Percentiles rank a stretch among this genome's conserved stretches.
phyloP scores from a whole-genome alignment of 257 asterid genomes.

The Fraxinus quadrangulata region DNA sequence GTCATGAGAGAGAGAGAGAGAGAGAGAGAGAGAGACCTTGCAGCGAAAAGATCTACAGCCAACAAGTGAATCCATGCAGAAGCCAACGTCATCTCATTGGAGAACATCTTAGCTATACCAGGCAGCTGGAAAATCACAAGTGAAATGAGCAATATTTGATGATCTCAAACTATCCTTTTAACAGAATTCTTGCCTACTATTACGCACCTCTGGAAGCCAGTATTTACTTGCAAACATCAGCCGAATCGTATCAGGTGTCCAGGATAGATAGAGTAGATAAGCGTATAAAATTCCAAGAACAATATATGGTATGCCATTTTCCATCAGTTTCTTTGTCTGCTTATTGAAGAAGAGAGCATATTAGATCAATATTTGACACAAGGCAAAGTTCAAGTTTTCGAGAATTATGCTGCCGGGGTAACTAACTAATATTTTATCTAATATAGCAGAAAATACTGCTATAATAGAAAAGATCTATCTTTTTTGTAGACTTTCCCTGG shows the following conservation, averaged over 20 bases:
- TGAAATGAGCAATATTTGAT: not conserved
- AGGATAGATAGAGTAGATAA: conserved; percentile 66
- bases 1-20: not conserved
- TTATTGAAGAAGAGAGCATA: not conserved
- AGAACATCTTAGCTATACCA: conserved; percentile 87
- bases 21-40: conserved; percentile 51
- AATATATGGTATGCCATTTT: conserved; percentile 61
- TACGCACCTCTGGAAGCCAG: conserved; percentile 92
- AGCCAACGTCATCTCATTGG: conserved; percentile 79
- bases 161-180: not conserved
- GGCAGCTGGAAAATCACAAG: conserved; percentile 45
- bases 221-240: conserved; percentile 73
- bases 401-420: not conserved
- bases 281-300: conserved; percentile 69
- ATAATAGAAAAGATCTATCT: too few relatives aligned
- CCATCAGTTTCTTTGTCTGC: conserved; percentile 73
- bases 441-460: too few relatives aligned
- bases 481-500: not conserved
- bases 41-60: conserved; percentile 84
- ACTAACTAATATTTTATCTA: too few relatives aligned
- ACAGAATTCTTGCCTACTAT: not conserved
- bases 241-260: conserved; percentile 82
- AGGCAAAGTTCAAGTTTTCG: not conserved
- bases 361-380: not conserved
- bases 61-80: conserved; percentile 96